These are phyloP conservation scores for Calycina herbarum DNA, from an alignment of 2,329 filamentous ascomycete species.

Conservation along the genomic window DNA sequence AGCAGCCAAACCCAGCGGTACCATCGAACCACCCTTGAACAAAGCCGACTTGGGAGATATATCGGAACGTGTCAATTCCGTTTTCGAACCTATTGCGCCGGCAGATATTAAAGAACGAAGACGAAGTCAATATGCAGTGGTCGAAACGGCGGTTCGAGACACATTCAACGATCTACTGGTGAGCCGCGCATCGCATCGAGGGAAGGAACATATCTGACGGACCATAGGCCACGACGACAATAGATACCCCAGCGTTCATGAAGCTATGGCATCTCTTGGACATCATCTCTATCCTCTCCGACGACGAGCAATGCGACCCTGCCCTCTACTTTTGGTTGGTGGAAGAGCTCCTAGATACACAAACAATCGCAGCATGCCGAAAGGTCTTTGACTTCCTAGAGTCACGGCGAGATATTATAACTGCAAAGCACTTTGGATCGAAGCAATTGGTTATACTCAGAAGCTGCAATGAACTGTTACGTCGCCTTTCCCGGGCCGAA, in stretches of 20 bases:
- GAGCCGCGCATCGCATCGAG: conserved; percentile 42
- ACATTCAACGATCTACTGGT: conserved; percentile 80
- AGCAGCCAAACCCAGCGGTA: conserved; percentile 55
- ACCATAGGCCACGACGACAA: conserved; percentile 67
- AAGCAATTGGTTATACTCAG: conserved; percentile 90
- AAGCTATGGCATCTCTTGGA: conserved; percentile 93
- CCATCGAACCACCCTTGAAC: conserved; percentile 73
- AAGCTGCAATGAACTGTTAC: conserved; percentile 92
- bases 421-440: conserved; percentile 74
- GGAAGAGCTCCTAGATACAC: conserved; percentile 93
- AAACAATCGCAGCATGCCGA: conserved; percentile 89
- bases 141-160: conserved; percentile 81
- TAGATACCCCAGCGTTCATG: conserved; percentile 76
- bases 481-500: conserved; percentile 89
- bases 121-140: conserved; percentile 63
- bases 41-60: conserved; percentile 63
- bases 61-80: conserved; percentile 44
- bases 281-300: conserved; percentile 83
- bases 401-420: conserved; percentile 85
- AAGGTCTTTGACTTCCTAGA: conserved; percentile 94
- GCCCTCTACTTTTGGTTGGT: conserved; percentile 86
- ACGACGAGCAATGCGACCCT: conserved; percentile 74
- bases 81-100: conserved; percentile 36
- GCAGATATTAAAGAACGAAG: conserved; percentile 37
- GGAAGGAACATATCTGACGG: conserved; percentile 38